phyloP scores from a whole-genome alignment of 176 grass and related monocot species.

The Carex cristatella region DNA sequence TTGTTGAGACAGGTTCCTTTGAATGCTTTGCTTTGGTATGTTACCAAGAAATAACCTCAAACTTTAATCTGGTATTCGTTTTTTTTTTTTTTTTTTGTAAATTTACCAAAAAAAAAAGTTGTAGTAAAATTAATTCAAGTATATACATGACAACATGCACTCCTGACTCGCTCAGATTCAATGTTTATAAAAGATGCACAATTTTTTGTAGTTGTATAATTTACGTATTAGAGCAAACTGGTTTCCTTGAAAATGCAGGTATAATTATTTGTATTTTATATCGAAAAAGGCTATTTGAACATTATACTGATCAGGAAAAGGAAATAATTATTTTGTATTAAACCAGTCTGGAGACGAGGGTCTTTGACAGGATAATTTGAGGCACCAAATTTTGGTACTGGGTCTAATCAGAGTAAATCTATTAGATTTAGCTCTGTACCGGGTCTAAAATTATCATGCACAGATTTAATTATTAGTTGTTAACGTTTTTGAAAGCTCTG shows the following conservation, averaged over 20 bases:
- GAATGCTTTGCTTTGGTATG: not conserved
- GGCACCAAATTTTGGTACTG: not conserved
- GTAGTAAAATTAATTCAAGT: not conserved
- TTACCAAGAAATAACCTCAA: not conserved
- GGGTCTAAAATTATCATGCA: not conserved
- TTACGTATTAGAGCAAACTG: not conserved
- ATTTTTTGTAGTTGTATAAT: not conserved
- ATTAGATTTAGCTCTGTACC: not conserved
- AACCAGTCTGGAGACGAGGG: not conserved
- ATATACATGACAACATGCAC: not conserved
- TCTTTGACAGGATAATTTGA: not conserved
- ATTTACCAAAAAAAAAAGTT: not conserved
- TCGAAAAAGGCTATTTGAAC: not conserved
- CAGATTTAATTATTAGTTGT: not conserved
- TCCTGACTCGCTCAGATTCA: not conserved
- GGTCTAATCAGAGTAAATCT: not conserved
- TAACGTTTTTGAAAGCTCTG: not conserved
- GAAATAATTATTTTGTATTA: not conserved
- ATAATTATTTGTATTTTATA: not conserved
- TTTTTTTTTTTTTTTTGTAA: not conserved
- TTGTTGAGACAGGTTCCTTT: not conserved
- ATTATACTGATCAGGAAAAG: not conserved
- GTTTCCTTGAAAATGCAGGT: not conserved
- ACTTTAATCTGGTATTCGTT: not conserved
- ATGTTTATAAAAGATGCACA: not conserved